phyloP scores from a whole-genome alignment of 2,329 filamentous ascomycete species.

The Botrytis byssoidea region DNA sequence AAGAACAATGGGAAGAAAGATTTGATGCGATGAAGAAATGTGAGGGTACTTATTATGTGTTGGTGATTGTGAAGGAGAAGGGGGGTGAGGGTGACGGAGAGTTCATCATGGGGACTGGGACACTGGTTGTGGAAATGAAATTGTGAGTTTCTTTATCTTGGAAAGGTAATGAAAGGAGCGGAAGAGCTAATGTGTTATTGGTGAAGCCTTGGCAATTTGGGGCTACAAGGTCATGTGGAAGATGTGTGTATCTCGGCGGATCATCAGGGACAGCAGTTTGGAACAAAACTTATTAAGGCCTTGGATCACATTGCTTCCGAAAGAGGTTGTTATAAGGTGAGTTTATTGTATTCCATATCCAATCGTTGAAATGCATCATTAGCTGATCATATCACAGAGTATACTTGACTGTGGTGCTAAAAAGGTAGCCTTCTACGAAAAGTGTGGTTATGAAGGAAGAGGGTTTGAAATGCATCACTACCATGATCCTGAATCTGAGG shows the following conservation, averaged over 20 bases:
- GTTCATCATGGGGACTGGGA: constrained; percentile 79
- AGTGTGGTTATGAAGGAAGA: constrained; percentile 75
- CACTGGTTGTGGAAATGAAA: constrained; percentile 87
- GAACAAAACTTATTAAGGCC: constrained; percentile 86
- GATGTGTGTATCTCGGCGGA: constrained; percentile 92
- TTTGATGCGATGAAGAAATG: constrained; percentile 70
- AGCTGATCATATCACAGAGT: constrained; percentile 50
- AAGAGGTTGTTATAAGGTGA: constrained; percentile 81
- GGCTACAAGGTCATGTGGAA: constrained; percentile 88
- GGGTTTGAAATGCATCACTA: constrained; percentile 97
- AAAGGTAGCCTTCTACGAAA: constrained; percentile 93
- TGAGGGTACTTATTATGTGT: constrained; percentile 73
- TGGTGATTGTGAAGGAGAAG: constrained; percentile 59
- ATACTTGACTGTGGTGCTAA: constrained; percentile 94
- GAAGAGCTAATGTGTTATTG: neutral
- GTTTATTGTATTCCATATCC: neutral
- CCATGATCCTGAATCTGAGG: constrained; percentile 47
- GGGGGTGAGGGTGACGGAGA: constrained; percentile 62
- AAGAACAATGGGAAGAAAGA: constrained; percentile 70
- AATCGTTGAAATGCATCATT: neutral
- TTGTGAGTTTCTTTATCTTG: constrained; percentile 56
- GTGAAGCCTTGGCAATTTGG: constrained; percentile 70
- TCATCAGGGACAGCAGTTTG: constrained; percentile 95
- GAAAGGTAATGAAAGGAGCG: neutral
- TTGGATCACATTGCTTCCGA: constrained; percentile 82